These are phyloP conservation scores for Ogataea degrootiae DNA, from an alignment of 805 yeast genomes.

Conservation along the genomic window DNA sequence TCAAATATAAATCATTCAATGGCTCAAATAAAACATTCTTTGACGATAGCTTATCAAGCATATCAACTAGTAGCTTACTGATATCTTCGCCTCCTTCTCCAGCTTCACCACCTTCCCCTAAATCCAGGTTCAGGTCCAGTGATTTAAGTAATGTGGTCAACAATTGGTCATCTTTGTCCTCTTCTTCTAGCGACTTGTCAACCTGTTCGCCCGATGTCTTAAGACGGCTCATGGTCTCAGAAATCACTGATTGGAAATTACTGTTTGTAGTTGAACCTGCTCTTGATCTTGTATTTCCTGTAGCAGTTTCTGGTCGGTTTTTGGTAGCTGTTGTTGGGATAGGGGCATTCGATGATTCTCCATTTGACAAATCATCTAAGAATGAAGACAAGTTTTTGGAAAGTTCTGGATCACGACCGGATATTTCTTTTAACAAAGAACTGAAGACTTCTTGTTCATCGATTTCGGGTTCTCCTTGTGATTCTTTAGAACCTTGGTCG, in stretches of 20 bases:
- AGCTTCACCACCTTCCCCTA: slow-evolving; percentile 8
- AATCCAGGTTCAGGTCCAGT: slow-evolving; percentile 42
- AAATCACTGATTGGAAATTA: slow-evolving; percentile 68
- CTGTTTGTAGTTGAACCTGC: slow-evolving; percentile 17
- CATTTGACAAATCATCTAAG: slow-evolving; percentile 21
- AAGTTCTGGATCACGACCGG: slow-evolving; percentile 24
- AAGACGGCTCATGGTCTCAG: slow-evolving; percentile 74
- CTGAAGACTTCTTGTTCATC: slow-evolving; percentile 22
- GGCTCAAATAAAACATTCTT: slow-evolving; percentile 88
- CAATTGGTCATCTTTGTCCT: slow-evolving; percentile 39
- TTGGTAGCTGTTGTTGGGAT: slow-evolving; percentile 6
- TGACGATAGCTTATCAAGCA: slow-evolving; percentile 77
- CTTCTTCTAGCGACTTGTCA: slow-evolving; percentile 48
- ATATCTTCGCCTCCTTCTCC: slow-evolving; percentile 29
- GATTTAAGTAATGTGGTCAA: slow-evolving; percentile 64
- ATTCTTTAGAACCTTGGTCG: slow-evolving; percentile 9
- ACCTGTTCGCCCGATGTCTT: slow-evolving; percentile 71
- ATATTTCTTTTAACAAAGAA: slow-evolving; percentile 21
- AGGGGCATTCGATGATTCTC: slow-evolving; percentile 8
- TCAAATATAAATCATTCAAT: slow-evolving; percentile 68
- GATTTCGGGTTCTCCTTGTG: slow-evolving; percentile 12
- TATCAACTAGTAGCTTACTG: slow-evolving; percentile 58
- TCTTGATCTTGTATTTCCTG: slow-evolving; percentile 6
- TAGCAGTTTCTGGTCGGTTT: slow-evolving; percentile 7
- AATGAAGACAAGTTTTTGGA: slow-evolving; percentile 21